Conservation (phyloP, 352 stramenopile genomes). For the Phytopythium aichiense region DNA sequence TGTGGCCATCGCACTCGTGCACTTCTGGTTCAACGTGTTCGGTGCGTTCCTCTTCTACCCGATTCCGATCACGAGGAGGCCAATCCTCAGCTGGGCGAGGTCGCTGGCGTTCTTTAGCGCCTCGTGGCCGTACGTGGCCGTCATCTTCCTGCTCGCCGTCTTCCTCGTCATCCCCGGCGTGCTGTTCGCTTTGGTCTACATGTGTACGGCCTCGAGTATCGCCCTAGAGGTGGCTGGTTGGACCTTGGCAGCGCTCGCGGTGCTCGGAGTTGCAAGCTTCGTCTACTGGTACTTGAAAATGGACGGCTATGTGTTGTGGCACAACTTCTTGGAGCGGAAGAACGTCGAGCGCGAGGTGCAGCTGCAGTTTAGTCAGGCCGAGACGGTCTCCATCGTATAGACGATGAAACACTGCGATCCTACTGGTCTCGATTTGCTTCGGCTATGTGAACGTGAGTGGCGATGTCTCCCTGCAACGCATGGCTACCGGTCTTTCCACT, state of each 20-base stretch:
- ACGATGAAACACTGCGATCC: too few species aligned
- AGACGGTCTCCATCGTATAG: not conserved
- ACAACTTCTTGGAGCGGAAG: slow-evolving; percentile 22
- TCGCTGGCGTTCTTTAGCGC: slow-evolving; percentile 65
- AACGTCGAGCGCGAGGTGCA: slow-evolving; percentile 15
- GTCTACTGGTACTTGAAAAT: slow-evolving; percentile 6
- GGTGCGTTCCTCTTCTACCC: slow-evolving; percentile 91
- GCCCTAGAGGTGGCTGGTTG: not conserved
- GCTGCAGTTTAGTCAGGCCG: not conserved
- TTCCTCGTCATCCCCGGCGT: slow-evolving; percentile 49
- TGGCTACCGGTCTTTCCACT: too few species aligned
- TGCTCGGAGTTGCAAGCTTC: not conserved
- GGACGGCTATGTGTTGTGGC: slow-evolving; percentile 10
- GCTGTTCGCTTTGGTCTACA: slow-evolving; percentile 45
- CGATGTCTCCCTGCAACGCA: too few species aligned
- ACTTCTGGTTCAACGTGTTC: slow-evolving; percentile 93
- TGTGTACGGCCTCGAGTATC: slow-evolving; percentile 29
- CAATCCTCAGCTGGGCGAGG: slow-evolving; percentile 70
- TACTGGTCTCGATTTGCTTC: too few species aligned
- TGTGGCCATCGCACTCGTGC: slow-evolving; percentile 86
- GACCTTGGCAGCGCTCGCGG: not conserved
- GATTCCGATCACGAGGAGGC: slow-evolving; percentile 77
- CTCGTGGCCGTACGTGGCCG: slow-evolving; percentile 46
- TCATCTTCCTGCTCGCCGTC: slow-evolving; percentile 42
- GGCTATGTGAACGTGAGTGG: too few species aligned